Evolutionary conservation across 208 protist genomes (phyloP).

Genomic region (Paratrypanosoma confusum): DNA sequence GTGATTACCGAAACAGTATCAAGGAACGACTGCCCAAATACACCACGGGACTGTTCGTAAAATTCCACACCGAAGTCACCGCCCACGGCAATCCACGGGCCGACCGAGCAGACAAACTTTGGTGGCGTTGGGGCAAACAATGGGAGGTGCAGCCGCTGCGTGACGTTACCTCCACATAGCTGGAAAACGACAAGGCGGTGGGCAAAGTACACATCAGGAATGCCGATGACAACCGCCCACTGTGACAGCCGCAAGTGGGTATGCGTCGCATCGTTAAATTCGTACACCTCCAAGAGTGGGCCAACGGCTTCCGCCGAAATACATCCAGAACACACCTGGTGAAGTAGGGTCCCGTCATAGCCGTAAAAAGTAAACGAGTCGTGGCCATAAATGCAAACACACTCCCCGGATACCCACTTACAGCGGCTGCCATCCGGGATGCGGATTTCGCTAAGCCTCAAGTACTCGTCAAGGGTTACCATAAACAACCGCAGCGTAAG

Average conservation of each 20-base stretch:
- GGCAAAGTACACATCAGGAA: slow-evolving; percentile 4
- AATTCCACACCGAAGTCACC: slow-evolving; percentile 15
- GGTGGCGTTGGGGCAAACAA: slow-evolving; percentile 8
- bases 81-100: slow-evolving; percentile 12
- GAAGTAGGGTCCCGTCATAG: slow-evolving; percentile 4
- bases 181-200: slow-evolving; percentile 6
- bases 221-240: slow-evolving; percentile 11
- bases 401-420: slow-evolving; percentile 11
- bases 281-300: slow-evolving; percentile 9
- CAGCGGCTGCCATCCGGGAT: slow-evolving; percentile 1
- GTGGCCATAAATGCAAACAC: slow-evolving; percentile 6
- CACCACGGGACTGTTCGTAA: slow-evolving; percentile 10
- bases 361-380: slow-evolving; percentile 1
- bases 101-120: slow-evolving; percentile 11
- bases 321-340: slow-evolving; percentile 3
- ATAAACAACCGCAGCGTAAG: slow-evolving; percentile 4
- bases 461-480: slow-evolving; percentile 3
- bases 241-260: neutral
- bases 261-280: neutral
- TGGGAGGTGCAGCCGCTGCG: slow-evolving; percentile 7
- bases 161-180: neutral
- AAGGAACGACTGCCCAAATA: slow-evolving; percentile 8
- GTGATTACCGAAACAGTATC: slow-evolving; percentile 1
- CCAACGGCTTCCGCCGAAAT: neutral
- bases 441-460: slow-evolving; percentile 4